Evolutionary conservation across 2,329 filamentous ascomycete species (phyloP), one percentile per base, ranked within the genome.

Genomic region (Aureobasidium sp.): DNA sequence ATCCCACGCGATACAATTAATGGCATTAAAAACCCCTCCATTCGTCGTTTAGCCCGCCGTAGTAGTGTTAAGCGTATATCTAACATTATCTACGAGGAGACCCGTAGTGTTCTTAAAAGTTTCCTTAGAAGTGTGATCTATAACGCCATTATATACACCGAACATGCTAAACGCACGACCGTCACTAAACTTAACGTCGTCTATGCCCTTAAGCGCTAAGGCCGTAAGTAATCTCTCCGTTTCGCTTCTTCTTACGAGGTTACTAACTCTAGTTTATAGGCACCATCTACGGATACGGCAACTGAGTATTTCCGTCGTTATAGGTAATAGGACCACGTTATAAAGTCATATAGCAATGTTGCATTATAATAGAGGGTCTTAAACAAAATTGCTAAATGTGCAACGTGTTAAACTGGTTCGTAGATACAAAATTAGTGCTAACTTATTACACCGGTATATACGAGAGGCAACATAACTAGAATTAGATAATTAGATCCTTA

Each of bases 11-110:
- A 49, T 17, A 49, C 24, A n/a, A 49, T 49, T 7, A 11, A 49
- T 9, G 47, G 47, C 27, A 49, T 49, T 27, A 33, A 3, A 49
- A 19, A 49, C 6, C 14, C 47, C 47, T 49, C 47, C 17, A 33
- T 49, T 33, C 47, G 47, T 33, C 47, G 47, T 49, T 17, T 49
- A 3, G 47, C 47, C 14, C 47, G 47, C 47, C 91, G 92, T 94
- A 92, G 92, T 80, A 22, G 42, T 15, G 42, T 45, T 12, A 45
- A 45, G 42, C 42, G 42, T 45, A 45, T 45, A 15, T 45, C 42
- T 8, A 12, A 11, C 77, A 95, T 89, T 87, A 90, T 90, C 81
- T 90, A 90, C 82, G 87, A 89, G 76, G 86, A 91, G 82, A 90
- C 88, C 71, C 87, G 87, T 19, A 19, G 47, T 49, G 47, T 49